Conservation (phyloP, 192 early-diverging fungal genomes). For the Linnemannia exigua region DNA sequence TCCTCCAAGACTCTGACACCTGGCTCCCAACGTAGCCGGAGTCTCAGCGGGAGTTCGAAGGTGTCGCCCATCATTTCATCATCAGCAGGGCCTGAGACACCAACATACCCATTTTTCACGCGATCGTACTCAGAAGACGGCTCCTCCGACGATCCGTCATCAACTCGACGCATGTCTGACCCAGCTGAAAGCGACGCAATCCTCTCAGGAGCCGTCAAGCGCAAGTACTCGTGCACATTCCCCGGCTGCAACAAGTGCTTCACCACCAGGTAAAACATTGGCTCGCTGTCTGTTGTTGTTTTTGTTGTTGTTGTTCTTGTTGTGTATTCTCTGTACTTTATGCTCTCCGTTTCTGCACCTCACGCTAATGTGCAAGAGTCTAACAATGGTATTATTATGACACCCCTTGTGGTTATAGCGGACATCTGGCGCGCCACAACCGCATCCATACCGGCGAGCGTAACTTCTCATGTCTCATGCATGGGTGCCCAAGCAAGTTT, state of each 20-base stretch:
- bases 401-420: slow-evolving; percentile 56
- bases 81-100: slow-evolving; percentile 19
- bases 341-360: too few species aligned
- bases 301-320: too few species aligned
- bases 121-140: slow-evolving; percentile 48
- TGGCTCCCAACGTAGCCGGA: slow-evolving; percentile 44
- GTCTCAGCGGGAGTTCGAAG: slow-evolving; percentile 39
- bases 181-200: slow-evolving; percentile 6
- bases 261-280: slow-evolving; percentile 80
- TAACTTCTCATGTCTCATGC: slow-evolving; percentile 77
- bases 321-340: too few species aligned
- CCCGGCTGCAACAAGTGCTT: slow-evolving; percentile 82
- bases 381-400: neutral
- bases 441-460: slow-evolving; percentile 90
- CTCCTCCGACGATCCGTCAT: slow-evolving; percentile 38
- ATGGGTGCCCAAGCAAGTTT: slow-evolving; percentile 80
- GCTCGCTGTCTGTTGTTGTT: too few species aligned
- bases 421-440: slow-evolving; percentile 86
- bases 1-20: slow-evolving; percentile 2
- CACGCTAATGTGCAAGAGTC: too few species aligned
- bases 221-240: slow-evolving; percentile 79
- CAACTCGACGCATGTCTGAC: slow-evolving; percentile 40
- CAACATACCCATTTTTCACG: slow-evolving; percentile 29
- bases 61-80: slow-evolving; percentile 23
- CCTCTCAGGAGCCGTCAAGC: slow-evolving; percentile 56